Percentiles rank a stretch among this genome's conserved stretches.
phyloP scores from a whole-genome alignment of 148 eudicot genomes.

The Gaultheria prostrata region DNA sequence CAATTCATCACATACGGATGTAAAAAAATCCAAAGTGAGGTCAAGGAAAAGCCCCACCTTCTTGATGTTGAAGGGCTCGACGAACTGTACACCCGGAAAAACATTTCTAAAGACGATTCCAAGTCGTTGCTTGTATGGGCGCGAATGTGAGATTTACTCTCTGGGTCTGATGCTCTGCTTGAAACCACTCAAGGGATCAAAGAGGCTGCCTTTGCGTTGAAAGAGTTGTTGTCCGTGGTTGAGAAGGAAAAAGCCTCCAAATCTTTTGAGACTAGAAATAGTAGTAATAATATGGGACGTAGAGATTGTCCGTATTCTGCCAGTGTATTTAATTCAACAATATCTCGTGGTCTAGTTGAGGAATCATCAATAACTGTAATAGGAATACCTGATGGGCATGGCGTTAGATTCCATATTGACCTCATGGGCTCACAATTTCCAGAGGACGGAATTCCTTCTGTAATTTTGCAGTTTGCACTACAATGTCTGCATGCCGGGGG shows the following conservation, averaged over 20 bases:
- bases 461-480: conserved; percentile 64
- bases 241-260: conserved; percentile 26
- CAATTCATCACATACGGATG: background rate
- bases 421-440: conserved; percentile 51
- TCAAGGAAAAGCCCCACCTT: conserved; percentile 28
- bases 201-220: conserved; percentile 45
- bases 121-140: conserved; percentile 44
- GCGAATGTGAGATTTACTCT: conserved; percentile 38
- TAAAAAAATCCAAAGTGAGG: background rate
- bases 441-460: conserved; percentile 53
- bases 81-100: conserved; percentile 31
- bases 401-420: conserved; percentile 66
- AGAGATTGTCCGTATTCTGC: conserved; percentile 39
- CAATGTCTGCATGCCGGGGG: conserved; percentile 63
- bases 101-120: conserved; percentile 31
- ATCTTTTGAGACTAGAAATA: background rate
- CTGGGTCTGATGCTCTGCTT: conserved; percentile 56
- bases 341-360: conserved; percentile 68
- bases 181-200: conserved; percentile 48
- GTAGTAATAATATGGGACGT: background rate
- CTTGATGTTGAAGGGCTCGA: conserved; percentile 34
- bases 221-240: conserved; percentile 29
- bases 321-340: conserved; percentile 22
- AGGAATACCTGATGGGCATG: conserved; percentile 63
- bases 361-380: conserved; percentile 82